Conservation (phyloP, 176 grass and related monocot genomes). For the Elymus sibiricus region DNA sequence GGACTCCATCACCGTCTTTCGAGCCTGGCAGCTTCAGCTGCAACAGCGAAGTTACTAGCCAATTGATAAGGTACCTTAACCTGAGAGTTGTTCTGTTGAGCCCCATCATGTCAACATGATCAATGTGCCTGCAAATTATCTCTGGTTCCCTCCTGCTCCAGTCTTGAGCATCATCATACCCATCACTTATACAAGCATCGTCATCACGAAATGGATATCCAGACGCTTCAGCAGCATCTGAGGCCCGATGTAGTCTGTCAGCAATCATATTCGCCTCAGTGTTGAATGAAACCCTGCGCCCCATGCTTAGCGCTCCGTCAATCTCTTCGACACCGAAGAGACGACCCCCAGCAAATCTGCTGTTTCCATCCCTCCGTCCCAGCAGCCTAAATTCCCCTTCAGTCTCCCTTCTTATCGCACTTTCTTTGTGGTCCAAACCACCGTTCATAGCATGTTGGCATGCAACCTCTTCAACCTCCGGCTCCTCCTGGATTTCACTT, state of each 20-base stretch:
- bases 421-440: constrained; percentile 58
- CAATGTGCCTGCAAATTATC: constrained; percentile 94
- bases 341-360: constrained; percentile 58
- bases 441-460: constrained; percentile 43
- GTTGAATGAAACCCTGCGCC: constrained; percentile 83
- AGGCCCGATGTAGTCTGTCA: constrained; percentile 48
- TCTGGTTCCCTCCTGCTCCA: constrained; percentile 88
- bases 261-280: constrained; percentile 62
- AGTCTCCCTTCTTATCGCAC: constrained; percentile 96
- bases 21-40: constrained; percentile 68
- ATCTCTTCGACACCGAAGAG: constrained; percentile 72
- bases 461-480: constrained; percentile 57
- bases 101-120: constrained; percentile 96
- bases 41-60: constrained; percentile 89
- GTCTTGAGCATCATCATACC: constrained; percentile 78
- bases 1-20: constrained; percentile 42
- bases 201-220: constrained; percentile 43
- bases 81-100: constrained; percentile 94
- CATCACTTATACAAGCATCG: constrained; percentile 56
- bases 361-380: constrained; percentile 79
- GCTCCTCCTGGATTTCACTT: constrained; percentile 88
- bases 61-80: constrained; percentile 92
- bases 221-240: constrained; percentile 74
- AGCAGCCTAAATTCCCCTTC: constrained; percentile 94
- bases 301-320: constrained; percentile 60